These are phyloP conservation scores for Cadophora malorum DNA, from an alignment of 2,329 filamentous ascomycete species.

Conservation along the genomic window DNA sequence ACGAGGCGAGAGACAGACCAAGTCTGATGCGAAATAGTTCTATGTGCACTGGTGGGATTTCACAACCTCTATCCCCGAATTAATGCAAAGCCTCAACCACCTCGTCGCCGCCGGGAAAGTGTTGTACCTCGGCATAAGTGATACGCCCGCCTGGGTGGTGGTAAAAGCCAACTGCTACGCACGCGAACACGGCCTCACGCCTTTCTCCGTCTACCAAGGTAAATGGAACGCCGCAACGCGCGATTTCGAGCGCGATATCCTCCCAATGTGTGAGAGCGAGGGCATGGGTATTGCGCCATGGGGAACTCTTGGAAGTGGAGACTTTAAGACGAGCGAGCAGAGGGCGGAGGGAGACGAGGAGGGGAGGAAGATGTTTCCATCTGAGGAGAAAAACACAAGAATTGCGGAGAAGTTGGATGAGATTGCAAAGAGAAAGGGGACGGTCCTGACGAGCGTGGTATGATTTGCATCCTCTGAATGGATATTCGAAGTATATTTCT, in stretches of 20 bases:
- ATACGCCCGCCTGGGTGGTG: constrained; percentile 73
- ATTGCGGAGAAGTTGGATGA: constrained; percentile 46
- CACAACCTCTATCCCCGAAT: constrained; percentile 63
- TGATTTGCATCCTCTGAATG: background rate
- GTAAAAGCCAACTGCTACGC: constrained; percentile 69
- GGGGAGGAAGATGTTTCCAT: constrained; percentile 7
- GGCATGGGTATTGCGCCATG: constrained; percentile 63
- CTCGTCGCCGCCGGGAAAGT: constrained; percentile 66
- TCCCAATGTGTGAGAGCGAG: constrained; percentile 62
- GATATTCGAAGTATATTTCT: no score
- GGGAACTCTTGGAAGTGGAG: constrained; percentile 55
- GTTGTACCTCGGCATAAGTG: constrained; percentile 68
- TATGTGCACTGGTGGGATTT: constrained; percentile 54
- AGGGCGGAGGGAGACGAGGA: background rate
- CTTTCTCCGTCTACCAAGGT: constrained; percentile 73
- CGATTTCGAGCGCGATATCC: constrained; percentile 66
- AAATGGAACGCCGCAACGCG: constrained; percentile 64
- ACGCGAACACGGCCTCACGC: constrained; percentile 67
- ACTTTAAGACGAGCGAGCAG: constrained; percentile 52
- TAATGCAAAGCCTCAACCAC: constrained; percentile 70
- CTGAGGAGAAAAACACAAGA: constrained; percentile 31
- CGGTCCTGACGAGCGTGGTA: constrained; percentile 29
- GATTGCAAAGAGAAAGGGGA: constrained; percentile 43
- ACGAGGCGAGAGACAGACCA: background rate
- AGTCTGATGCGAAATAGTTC: constrained; percentile 13